A percentile compares a stretch with the other conserved stretches of the same genome.
Conservation (phyloP, 139 green algal genomes). For the Raphidocelis subcapitata region DNA sequence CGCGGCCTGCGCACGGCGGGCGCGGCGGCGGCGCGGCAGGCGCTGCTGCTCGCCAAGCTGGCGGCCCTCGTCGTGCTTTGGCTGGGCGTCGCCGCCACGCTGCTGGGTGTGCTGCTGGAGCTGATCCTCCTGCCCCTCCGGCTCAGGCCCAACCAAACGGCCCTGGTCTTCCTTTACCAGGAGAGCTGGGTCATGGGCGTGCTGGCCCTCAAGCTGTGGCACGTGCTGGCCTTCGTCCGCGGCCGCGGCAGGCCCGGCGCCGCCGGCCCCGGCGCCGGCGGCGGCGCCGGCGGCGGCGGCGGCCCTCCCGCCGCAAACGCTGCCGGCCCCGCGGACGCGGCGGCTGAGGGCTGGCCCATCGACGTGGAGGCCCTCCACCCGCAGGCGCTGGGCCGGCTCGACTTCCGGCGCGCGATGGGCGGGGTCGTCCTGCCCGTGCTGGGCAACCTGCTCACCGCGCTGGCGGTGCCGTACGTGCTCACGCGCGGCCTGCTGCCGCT, state of each 20-base stretch:
- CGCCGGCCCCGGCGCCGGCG: background rate
- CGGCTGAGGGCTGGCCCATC: no score
- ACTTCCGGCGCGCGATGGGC: conserved; percentile 8
- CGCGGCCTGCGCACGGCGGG: background rate
- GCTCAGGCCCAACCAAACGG: conserved; percentile 26
- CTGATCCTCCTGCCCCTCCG: conserved; percentile 32
- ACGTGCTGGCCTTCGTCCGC: conserved; percentile 19
- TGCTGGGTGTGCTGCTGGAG: conserved; percentile 27
- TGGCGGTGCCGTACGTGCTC: conserved; percentile 23
- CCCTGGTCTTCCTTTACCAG: conserved; percentile 29
- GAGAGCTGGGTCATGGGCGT: conserved; percentile 17
- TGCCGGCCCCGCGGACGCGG: background rate
- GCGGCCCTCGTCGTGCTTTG: conserved; percentile 29
- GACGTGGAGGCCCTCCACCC: conserved; percentile 28
- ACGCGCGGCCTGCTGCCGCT: conserved; percentile 20
- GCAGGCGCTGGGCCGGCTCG: conserved; percentile 11
- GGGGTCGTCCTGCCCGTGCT: conserved; percentile 29
- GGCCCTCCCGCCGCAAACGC: conserved; percentile 10
- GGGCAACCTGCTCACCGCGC: conserved; percentile 3
- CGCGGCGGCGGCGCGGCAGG: conserved; percentile 5
- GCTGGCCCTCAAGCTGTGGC: conserved; percentile 29
- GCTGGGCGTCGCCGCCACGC: conserved; percentile 24
- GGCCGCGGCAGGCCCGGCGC: background rate
- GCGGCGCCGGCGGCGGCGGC: conserved; percentile 9
- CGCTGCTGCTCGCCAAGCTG: background rate